These are phyloP conservation scores for Boletales sp. DNA, from an alignment of 768 basidiomycete species.

Conservation along the genomic window DNA sequence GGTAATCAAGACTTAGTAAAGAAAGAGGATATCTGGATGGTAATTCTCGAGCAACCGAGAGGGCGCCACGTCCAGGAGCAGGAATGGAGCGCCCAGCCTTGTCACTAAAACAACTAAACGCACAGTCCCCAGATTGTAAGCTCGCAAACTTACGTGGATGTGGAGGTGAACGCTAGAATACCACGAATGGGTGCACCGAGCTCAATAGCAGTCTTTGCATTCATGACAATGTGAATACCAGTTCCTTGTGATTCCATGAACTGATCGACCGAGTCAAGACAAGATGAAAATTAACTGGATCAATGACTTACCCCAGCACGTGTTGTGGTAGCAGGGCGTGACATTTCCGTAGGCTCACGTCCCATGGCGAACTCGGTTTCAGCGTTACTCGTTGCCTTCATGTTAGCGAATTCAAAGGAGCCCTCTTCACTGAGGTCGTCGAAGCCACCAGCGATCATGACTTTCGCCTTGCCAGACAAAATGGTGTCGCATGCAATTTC, in stretches of 20 bases:
- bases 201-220: constrained; percentile 90
- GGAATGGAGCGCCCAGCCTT: constrained; percentile 98
- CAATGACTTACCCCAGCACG: constrained; percentile 74
- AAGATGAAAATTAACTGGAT: not conserved
- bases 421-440: constrained; percentile 99
- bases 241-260: constrained; percentile 98
- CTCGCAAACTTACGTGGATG: constrained; percentile 72
- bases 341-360: constrained; percentile 98
- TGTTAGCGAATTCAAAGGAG: constrained; percentile 98
- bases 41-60: constrained; percentile 85
- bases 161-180: constrained; percentile 93
- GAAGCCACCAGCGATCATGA: constrained; percentile 99
- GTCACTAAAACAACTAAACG: constrained; percentile 53
- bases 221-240: constrained; percentile 97
- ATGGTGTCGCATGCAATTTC: constrained; percentile 98
- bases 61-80: constrained; percentile 91
- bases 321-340: constrained; percentile 93
- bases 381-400: constrained; percentile 98
- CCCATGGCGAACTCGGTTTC: constrained; percentile 99
- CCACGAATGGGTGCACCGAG: constrained; percentile 93
- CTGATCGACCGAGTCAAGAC: constrained; percentile 29
- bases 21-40: constrained; percentile 74
- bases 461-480: constrained; percentile 92
- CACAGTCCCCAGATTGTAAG: not conserved
- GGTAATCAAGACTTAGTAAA: constrained; percentile 82